Evolutionary conservation across 176 grass and related monocot species (phyloP).

Genomic region (Calamus simplicifolius): DNA sequence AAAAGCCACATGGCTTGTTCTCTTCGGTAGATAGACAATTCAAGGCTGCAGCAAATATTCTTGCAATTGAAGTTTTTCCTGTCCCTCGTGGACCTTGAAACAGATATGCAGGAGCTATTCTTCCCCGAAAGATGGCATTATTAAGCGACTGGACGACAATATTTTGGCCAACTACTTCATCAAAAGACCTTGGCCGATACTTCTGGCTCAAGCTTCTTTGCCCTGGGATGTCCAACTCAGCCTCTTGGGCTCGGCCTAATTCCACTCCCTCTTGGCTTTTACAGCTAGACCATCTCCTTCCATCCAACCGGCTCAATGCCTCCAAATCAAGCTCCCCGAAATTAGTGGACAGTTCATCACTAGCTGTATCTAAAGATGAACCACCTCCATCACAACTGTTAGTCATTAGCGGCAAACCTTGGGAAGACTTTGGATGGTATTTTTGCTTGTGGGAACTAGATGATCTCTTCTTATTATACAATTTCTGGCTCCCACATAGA

Average conservation of each 20-base stretch:
- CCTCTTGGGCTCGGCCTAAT: constrained; percentile 16
- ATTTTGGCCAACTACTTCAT: constrained; percentile 83
- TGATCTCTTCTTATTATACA: constrained; percentile 58
- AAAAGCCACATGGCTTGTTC: constrained; percentile 69
- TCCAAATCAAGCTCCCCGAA: constrained; percentile 83
- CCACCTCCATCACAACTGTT: constrained; percentile 48
- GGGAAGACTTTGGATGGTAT: constrained; percentile 39
- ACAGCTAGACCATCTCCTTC: constrained; percentile 84
- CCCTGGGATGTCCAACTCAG: constrained; percentile 25
- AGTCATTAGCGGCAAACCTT: constrained; percentile 41
- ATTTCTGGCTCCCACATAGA: constrained; percentile 51
- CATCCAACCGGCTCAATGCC: constrained; percentile 67
- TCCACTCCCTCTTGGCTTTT: constrained; percentile 60
- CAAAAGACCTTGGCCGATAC: constrained; percentile 68
- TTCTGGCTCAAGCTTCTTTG: constrained; percentile 89
- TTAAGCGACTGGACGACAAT: constrained; percentile 71
- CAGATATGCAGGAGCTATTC: constrained; percentile 78
- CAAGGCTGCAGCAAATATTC: constrained; percentile 65
- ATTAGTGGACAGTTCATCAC: constrained; percentile 75
- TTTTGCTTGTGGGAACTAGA: constrained; percentile 34
- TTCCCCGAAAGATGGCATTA: constrained; percentile 62
- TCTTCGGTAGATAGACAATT: constrained; percentile 48
- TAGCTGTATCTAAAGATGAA: constrained; percentile 62
- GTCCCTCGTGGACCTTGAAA: constrained; percentile 91
- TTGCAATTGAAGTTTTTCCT: constrained; percentile 69